phyloP scores from a whole-genome alignment of 331 rosid genomes.

The Malus hybrid region DNA sequence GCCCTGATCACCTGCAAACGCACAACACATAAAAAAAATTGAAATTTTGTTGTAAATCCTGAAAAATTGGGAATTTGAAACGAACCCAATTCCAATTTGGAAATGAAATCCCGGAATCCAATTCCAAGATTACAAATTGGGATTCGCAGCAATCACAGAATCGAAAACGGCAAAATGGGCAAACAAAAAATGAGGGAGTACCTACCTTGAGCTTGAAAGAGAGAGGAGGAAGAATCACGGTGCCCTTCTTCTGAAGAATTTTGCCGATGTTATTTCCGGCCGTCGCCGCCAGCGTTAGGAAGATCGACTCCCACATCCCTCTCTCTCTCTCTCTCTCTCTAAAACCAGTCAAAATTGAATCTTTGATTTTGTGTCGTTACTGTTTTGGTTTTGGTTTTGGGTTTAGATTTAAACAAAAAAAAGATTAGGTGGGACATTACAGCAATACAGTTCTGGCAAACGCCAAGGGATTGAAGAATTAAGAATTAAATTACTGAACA shows the following conservation, averaged over 20 bases:
- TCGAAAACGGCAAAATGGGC: neutral
- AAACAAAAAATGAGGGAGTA: neutral
- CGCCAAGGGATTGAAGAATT: neutral
- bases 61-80: neutral
- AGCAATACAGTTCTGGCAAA: slow-evolving; percentile 1
- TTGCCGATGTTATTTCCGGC: no score
- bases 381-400: neutral
- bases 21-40: neutral
- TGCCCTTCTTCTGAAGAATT: no score
- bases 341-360: neutral
- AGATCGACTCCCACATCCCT: neutral
- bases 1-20: slow-evolving; percentile 76
- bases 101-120: neutral
- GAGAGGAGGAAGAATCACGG: no score
- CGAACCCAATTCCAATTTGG: neutral
- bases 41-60: no score
- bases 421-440: neutral
- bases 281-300: no score
- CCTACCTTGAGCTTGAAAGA: no score
- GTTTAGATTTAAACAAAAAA: neutral
- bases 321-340: neutral
- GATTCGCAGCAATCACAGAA: neutral
- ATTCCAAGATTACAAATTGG: neutral
- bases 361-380: neutral
- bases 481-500: no score